Evolutionary conservation across 257 asterid genomes (phyloP), one percentile per base, ranked within the genome.

Genomic region (Solanum bukasovii): DNA sequence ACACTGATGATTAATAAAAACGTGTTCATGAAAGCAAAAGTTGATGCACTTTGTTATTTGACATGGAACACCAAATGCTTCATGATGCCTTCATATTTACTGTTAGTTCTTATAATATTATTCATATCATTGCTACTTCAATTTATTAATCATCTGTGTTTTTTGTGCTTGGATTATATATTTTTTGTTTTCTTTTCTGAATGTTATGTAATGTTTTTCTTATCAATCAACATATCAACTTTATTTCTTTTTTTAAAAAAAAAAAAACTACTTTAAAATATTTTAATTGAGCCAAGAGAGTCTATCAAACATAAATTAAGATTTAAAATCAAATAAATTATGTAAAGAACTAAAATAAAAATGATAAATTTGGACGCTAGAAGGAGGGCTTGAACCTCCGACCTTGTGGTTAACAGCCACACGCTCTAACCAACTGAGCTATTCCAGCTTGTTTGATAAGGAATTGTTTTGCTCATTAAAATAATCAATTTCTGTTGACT

Each of bases 371-470:
- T 42, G 46, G 61, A 3, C 84, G 84, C 84, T 77, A 38, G 84
- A 77, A 91, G 93, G 91, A 93, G 94, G 95, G 94, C 61, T 93
- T 86, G 94, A 93, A 95, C 99, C 98, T 97, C 97, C 97, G 98
- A 96, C 98, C 98, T 96, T 96, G 99, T 97, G 98, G 99, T 96
- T 96, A 96, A 94, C 98, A 97, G 99, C 99, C 99, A 97, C 98
- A 97, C 98, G 98, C 98, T 97, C 98, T 97, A 96, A 90, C 99
- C 98, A 96, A 92, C 99, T 97, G 99, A 96, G 98, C 99, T 94
- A 97, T 96, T 96, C 99, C 99, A 97, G 98, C 98, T 72, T 72
- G 14, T 49, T 52, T 52, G 63, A 16, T 2, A 14, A 2, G 9
- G 0, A 52, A 2, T 52, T 52, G 4, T 2, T 52, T 16, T 14